Evolutionary conservation across 352 stramenopile genomes (phyloP).

Genomic region (Phytophthora sp.): DNA sequence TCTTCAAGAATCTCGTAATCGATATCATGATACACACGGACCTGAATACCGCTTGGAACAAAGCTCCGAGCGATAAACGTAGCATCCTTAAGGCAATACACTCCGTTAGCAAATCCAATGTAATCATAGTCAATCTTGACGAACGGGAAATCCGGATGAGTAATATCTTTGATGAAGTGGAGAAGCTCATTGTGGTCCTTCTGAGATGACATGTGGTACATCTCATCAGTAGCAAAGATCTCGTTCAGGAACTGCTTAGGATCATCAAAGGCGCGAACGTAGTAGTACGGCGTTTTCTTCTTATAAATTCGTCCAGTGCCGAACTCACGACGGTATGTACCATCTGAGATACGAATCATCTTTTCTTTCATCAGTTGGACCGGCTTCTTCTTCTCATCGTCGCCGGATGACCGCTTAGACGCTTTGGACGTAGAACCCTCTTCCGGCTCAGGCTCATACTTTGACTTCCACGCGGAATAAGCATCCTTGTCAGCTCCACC

Average conservation of each 20-base stretch:
- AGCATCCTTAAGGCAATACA: neutral
- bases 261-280: neutral
- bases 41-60: neutral
- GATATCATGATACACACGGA: neutral
- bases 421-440: neutral
- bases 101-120: neutral
- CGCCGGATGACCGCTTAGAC: neutral
- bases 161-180: neutral
- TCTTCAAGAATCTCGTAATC: neutral
- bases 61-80: neutral
- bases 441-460: neutral
- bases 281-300: neutral
- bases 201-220: neutral
- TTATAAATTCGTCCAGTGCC: neutral
- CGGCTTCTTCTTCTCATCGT: neutral
- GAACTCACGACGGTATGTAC: neutral
- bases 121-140: neutral
- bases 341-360: neutral
- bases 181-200: neutral
- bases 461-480: neutral
- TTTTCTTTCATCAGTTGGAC: neutral
- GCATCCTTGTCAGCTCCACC: neutral
- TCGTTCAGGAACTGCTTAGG: neutral
- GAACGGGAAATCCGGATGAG: neutral
- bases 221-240: neutral